phyloP scores from a whole-genome alignment of 768 basidiomycete species.

The Kwoniella sp. region DNA sequence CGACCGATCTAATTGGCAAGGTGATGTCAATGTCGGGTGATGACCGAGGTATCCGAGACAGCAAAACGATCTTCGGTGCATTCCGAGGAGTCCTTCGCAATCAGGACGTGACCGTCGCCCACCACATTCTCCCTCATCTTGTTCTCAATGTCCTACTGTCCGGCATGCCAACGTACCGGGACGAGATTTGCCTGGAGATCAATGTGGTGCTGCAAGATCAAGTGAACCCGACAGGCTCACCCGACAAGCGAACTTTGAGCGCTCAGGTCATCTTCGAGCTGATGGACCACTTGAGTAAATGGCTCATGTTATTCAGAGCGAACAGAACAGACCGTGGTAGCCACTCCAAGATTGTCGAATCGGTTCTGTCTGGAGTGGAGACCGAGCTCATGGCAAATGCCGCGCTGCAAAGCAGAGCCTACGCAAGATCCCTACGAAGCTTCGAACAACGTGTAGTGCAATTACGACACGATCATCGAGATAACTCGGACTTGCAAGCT shows the following conservation, averaged over 20 bases:
- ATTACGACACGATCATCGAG: constrained; percentile 56
- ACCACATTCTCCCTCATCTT: constrained; percentile 85
- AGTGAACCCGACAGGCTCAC: constrained; percentile 65
- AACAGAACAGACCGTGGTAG: constrained; percentile 59
- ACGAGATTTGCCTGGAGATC: constrained; percentile 73
- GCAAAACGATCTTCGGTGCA: constrained; percentile 71
- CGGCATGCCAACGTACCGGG: constrained; percentile 64
- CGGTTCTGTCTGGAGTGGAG: constrained; percentile 78
- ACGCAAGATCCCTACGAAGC: constrained; percentile 89
- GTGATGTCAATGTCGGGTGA: constrained; percentile 45
- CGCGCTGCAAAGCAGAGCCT: constrained; percentile 90
- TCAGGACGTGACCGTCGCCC: constrained; percentile 93
- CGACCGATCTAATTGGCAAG: constrained; percentile 70
- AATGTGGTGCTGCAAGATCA: constrained; percentile 83
- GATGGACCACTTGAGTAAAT: constrained; percentile 90
- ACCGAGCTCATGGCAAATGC: constrained; percentile 88
- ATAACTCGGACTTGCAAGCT: constrained; percentile 62
- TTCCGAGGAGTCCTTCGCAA: constrained; percentile 74
- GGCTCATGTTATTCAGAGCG: constrained; percentile 74
- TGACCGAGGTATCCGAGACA: constrained; percentile 55
- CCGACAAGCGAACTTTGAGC: constrained; percentile 83
- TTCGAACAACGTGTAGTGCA: constrained; percentile 80
- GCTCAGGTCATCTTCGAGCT: constrained; percentile 97
- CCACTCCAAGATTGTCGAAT: constrained; percentile 64
- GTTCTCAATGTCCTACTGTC: constrained; percentile 81